Conservation (phyloP, 768 basidiomycete genomes). For the Phylloporus arenicola region DNA sequence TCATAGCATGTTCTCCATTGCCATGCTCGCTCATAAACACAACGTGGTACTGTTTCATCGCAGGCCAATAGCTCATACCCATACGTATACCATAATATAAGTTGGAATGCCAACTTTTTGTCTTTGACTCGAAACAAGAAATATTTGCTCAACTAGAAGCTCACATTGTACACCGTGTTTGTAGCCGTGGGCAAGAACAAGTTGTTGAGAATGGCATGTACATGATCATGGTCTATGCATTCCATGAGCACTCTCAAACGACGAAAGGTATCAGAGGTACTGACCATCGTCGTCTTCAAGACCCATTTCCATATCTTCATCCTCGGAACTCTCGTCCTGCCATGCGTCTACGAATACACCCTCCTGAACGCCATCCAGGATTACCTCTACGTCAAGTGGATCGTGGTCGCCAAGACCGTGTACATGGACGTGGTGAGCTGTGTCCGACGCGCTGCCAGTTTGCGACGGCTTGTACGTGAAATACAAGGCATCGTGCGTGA, state of each 20-base stretch:
- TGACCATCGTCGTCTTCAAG: conserved; percentile 6
- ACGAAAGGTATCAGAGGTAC: not conserved
- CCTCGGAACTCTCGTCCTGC: conserved; percentile 15
- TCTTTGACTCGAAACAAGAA: too few species aligned
- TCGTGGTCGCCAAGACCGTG: not conserved
- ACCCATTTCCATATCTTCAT: conserved; percentile 7
- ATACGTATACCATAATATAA: not conserved
- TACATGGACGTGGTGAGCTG: not conserved
- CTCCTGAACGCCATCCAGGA: not conserved
- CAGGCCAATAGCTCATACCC: not conserved
- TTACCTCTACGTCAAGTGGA: not conserved
- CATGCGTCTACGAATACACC: conserved; percentile 9
- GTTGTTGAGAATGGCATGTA: conserved; percentile 15
- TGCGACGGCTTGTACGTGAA: conserved; percentile 32
- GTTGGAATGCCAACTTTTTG: not conserved
- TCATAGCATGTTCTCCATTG: not conserved
- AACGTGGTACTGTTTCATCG: not conserved
- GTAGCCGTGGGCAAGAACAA: conserved; percentile 15
- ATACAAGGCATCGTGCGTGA: conserved; percentile 49
- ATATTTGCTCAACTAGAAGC: conserved; percentile 14
- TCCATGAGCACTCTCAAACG: conserved; percentile 1
- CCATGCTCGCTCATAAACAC: not conserved
- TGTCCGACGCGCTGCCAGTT: not conserved
- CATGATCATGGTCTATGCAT: conserved; percentile 4
- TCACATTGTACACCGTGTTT: conserved; percentile 24